Percentiles rank a stretch among this genome's conserved stretches.
phyloP scores from a whole-genome alignment of 805 yeast genomes.

The Ogataea corticis region DNA sequence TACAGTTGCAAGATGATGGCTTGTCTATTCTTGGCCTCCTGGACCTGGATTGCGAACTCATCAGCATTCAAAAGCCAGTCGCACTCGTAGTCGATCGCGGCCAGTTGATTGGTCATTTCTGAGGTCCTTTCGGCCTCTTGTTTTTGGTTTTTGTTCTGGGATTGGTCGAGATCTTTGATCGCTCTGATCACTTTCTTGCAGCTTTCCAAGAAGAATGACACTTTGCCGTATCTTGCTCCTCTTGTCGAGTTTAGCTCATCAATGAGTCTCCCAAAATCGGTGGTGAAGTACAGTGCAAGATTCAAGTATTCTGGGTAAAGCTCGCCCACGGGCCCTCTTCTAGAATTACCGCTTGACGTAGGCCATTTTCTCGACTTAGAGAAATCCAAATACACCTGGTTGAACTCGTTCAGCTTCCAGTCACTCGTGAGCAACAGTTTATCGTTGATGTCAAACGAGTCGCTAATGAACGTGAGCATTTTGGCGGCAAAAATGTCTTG shows the following conservation, averaged over 20 bases:
- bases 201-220: slow-evolving; percentile 12
- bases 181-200: slow-evolving; percentile 14
- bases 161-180: slow-evolving; percentile 17
- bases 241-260: slow-evolving; percentile 19
- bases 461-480: slow-evolving; percentile 24
- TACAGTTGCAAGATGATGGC: slow-evolving; percentile 26
- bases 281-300: slow-evolving; percentile 18
- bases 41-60: slow-evolving; percentile 25
- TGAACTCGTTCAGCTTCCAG: slow-evolving; percentile 28
- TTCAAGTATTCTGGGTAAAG: slow-evolving; percentile 20
- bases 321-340: slow-evolving; percentile 11
- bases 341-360: slow-evolving; percentile 1
- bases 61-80: slow-evolving; percentile 32
- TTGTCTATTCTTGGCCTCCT: slow-evolving; percentile 16
- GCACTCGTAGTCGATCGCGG: slow-evolving; percentile 22
- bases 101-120: slow-evolving; percentile 13
- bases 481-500: slow-evolving; percentile 27
- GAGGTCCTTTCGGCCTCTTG: slow-evolving; percentile 7
- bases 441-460: slow-evolving; percentile 32
- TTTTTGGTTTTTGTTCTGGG: slow-evolving; percentile 3
- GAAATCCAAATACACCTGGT: slow-evolving; percentile 19
- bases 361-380: slow-evolving; percentile 24
- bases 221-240: slow-evolving; percentile 17
- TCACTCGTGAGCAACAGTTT: slow-evolving; percentile 29
- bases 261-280: slow-evolving; percentile 17